Conservation (phyloP, 192 early-diverging fungal species). For the Helicostylum pulchrum region DNA sequence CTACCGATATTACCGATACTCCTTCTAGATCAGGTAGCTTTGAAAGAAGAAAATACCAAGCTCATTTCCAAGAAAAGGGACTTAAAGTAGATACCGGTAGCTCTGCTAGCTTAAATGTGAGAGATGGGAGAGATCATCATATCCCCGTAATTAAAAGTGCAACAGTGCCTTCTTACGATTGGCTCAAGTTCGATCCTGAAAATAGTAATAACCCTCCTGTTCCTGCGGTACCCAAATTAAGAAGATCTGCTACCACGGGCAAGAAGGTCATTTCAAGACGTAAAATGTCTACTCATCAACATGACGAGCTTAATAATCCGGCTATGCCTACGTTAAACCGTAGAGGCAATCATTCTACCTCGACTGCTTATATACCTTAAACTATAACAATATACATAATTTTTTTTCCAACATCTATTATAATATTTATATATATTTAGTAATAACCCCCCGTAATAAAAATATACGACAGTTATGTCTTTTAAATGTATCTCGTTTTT, state of each 20-base stretch:
- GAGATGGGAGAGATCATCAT: neutral
- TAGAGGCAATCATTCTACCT: too few species aligned
- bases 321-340: too few species aligned
- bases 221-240: slow-evolving; percentile 7
- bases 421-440: too few species aligned
- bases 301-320: too few species aligned
- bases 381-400: too few species aligned
- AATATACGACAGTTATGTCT: too few species aligned
- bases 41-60: slow-evolving; percentile 12
- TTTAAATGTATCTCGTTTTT: too few species aligned
- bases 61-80: slow-evolving; percentile 10
- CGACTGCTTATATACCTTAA: too few species aligned
- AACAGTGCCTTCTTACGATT: slow-evolving; percentile 11
- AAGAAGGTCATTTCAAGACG: slow-evolving; percentile 3
- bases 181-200: slow-evolving; percentile 17
- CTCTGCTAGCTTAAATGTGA: neutral
- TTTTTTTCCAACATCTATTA: too few species aligned
- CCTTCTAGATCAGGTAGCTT: neutral
- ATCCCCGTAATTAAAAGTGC: slow-evolving; percentile 12
- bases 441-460: too few species aligned
- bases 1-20: neutral
- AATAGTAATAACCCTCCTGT: neutral
- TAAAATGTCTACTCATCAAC: neutral
- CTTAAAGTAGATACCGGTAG: slow-evolving; percentile 7
- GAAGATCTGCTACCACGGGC: slow-evolving; percentile 9